Conservation (phyloP, 306 rosid species). For the Trichosanthes truncata region DNA sequence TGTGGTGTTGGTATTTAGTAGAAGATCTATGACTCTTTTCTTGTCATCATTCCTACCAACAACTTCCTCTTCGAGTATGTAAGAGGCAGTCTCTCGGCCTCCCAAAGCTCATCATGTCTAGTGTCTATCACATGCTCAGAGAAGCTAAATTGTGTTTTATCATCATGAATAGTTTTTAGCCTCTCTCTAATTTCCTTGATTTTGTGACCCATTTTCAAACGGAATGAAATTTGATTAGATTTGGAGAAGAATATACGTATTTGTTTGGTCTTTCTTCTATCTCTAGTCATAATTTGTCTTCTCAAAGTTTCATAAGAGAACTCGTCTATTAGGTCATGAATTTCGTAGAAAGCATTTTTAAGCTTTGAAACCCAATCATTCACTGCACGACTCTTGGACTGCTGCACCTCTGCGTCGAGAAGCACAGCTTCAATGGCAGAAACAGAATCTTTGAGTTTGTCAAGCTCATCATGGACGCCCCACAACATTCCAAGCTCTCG, state of each 20-base stretch:
- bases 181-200: not conserved
- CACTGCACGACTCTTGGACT: not conserved
- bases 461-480: not conserved
- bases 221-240: not conserved
- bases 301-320: not conserved
- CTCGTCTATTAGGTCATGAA: slow-evolving; percentile 9
- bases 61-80: not conserved
- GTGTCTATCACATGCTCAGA: not conserved
- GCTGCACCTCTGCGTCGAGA: slow-evolving; percentile 11
- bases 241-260: not conserved
- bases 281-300: not conserved
- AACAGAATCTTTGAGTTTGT: not conserved
- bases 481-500: not conserved
- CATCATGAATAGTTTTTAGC: not conserved
- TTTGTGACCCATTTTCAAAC: not conserved
- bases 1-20: not conserved
- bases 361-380: slow-evolving; percentile 15
- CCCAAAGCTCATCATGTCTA: not conserved
- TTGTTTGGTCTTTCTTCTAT: not conserved
- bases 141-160: not conserved
- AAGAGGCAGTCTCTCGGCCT: not conserved
- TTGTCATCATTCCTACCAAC: slow-evolving; percentile 9
- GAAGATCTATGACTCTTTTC: not conserved
- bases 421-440: not conserved
- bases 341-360: slow-evolving; percentile 1